phyloP scores from a whole-genome alignment of 805 yeast genomes.

The Helenozyma rhizophorensis region DNA sequence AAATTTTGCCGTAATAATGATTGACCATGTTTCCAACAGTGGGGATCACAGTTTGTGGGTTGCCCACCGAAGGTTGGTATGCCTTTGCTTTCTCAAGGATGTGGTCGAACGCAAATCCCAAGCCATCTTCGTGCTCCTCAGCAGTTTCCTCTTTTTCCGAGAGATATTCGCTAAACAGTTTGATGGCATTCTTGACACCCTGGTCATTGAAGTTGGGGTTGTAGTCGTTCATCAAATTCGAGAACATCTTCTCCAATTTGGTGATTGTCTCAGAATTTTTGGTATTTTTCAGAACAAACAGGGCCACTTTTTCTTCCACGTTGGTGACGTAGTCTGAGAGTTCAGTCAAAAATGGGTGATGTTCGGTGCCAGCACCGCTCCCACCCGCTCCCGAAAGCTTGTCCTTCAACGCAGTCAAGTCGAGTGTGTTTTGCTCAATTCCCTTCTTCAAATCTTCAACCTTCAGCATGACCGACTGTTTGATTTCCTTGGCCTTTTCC shows the following conservation, averaged over 20 bases:
- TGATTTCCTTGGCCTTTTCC: constrained; percentile 16
- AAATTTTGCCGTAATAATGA: constrained; percentile 15
- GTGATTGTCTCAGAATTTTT: constrained; percentile 10
- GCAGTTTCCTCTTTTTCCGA: constrained; percentile 31
- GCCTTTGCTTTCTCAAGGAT: constrained; percentile 1
- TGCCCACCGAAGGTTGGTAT: neutral
- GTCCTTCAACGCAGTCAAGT: neutral
- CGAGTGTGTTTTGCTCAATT: constrained; percentile 2
- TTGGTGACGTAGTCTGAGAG: too few species aligned
- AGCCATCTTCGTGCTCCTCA: constrained; percentile 1
- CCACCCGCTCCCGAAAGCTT: constrained; percentile 1
- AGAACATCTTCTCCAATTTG: constrained; percentile 44
- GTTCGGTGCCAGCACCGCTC: too few species aligned
- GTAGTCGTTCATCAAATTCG: constrained; percentile 51
- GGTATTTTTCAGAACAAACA: too few species aligned
- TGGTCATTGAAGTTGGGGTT: constrained; percentile 83
- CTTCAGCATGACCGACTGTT: constrained; percentile 10
- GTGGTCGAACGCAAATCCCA: constrained; percentile 1
- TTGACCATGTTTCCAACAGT: constrained; percentile 21
- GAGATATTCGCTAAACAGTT: constrained; percentile 45
- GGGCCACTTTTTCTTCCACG: too few species aligned
- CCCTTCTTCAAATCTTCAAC: constrained; percentile 5
- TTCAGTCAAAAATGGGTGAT: too few species aligned
- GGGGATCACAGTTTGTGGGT: constrained; percentile 10
- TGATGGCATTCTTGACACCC: constrained; percentile 74